phyloP scores from a whole-genome alignment of 2,329 filamentous ascomycete genomes.

The Rhytidhysteron rufulum region DNA sequence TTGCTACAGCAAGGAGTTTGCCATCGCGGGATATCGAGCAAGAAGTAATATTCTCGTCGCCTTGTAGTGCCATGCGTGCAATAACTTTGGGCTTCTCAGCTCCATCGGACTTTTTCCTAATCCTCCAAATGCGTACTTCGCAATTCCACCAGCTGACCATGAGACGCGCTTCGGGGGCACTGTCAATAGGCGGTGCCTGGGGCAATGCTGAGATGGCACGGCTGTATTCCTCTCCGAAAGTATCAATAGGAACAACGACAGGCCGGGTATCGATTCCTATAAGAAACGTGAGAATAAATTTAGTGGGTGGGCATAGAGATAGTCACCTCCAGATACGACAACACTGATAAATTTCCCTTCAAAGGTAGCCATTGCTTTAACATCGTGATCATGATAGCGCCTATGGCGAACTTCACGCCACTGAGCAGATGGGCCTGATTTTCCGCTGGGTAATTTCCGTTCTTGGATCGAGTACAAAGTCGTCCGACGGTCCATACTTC shows the following conservation, averaged over 20 bases:
- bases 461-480: conserved; percentile 67
- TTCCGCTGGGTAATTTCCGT: conserved; percentile 26
- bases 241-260: conserved; percentile 73
- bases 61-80: conserved; percentile 37
- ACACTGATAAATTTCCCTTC: conserved; percentile 81
- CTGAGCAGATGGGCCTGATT: conserved; percentile 24
- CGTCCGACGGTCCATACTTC: conserved; percentile 86
- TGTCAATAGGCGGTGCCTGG: conserved; percentile 69
- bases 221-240: conserved; percentile 75
- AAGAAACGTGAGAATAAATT: conserved; percentile 23
- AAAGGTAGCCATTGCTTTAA: conserved; percentile 89
- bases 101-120: conserved; percentile 48
- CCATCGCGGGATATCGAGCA: conserved; percentile 69
- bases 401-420: conserved; percentile 87
- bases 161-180: conserved; percentile 68
- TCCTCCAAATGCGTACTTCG: conserved; percentile 78
- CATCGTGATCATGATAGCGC: conserved; percentile 87
- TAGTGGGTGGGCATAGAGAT: conserved; percentile 5
- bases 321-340: conserved; percentile 81
- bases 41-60: conserved; percentile 79
- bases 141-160: conserved; percentile 91
- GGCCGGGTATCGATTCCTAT: conserved; percentile 81
- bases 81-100: conserved; percentile 42
- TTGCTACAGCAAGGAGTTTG: conserved; percentile 71
- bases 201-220: conserved; percentile 79